Evolutionary conservation across 148 eudicot species (phyloP).

Genomic region (Drosera capensis): DNA sequence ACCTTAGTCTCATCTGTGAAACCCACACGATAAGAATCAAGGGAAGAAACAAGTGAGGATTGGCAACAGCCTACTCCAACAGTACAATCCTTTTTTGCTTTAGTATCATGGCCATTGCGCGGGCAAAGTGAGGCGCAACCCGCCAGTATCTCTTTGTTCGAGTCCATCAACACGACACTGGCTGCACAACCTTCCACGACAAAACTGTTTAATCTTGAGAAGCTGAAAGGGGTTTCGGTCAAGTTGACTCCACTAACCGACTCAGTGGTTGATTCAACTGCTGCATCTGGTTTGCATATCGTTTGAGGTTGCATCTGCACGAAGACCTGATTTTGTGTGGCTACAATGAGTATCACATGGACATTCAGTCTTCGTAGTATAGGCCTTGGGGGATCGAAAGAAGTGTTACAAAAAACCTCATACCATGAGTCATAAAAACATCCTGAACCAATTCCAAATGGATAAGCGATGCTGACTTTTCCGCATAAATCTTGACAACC

Average conservation of each 20-base stretch:
- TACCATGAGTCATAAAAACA: conserved; percentile 9
- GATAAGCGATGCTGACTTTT: conserved; percentile 16
- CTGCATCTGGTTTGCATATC: neutral
- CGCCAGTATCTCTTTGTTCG: neutral
- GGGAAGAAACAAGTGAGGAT: conserved; percentile 4
- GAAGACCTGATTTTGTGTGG: neutral
- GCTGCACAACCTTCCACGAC: conserved; percentile 13
- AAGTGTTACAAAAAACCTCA: conserved; percentile 11
- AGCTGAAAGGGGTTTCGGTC: conserved; percentile 5
- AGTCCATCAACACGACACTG: conserved; percentile 3
- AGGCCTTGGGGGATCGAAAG: conserved; percentile 5
- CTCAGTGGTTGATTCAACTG: neutral
- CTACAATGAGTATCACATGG: conserved; percentile 5
- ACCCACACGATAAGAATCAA: conserved; percentile 2
- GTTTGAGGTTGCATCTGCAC: conserved; percentile 6
- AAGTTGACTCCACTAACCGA: conserved; percentile 3
- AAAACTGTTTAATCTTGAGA: conserved; percentile 4
- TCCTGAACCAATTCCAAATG: conserved; percentile 18
- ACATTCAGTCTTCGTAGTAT: conserved; percentile 4
- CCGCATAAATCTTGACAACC: conserved; percentile 14
- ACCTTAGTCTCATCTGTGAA: neutral
- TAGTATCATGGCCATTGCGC: conserved; percentile 4
- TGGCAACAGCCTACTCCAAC: conserved; percentile 29
- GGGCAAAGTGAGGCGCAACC: conserved; percentile 13
- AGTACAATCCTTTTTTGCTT: conserved; percentile 3